Evolutionary conservation across 169 alveolate species (phyloP).

Genomic region (Toxoplasma gondii): DNA sequence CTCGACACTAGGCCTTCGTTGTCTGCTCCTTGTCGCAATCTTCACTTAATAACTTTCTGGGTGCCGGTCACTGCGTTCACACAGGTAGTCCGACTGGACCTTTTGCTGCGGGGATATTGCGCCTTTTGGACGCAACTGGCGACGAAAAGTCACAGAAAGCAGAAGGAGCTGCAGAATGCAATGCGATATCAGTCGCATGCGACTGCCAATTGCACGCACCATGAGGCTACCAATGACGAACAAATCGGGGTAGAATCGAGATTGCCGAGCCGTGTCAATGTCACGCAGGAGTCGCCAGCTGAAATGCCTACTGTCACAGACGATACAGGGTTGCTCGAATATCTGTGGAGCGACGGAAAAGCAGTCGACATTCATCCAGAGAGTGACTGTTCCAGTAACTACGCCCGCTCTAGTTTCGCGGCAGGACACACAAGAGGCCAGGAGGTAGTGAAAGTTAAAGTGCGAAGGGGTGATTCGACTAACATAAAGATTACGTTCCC

Average conservation of each 20-base stretch:
- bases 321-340: constrained; percentile 19
- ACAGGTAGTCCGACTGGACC: constrained; percentile 10
- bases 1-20: no score
- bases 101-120: neutral
- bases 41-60: neutral
- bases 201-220: neutral
- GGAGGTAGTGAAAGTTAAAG: neutral
- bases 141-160: neutral
- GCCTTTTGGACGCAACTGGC: neutral
- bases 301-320: neutral
- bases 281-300: neutral
- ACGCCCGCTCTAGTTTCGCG: neutral
- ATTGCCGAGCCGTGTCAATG: neutral
- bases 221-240: neutral
- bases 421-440: neutral
- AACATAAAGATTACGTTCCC: neutral
- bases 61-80: neutral
- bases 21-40: no score
- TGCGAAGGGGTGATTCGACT: neutral
- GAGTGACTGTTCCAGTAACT: neutral
- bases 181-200: neutral
- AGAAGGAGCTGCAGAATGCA: neutral
- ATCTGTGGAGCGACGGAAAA: neutral
- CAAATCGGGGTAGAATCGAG: neutral
- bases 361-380: neutral